A percentile compares a stretch with the other conserved stretches of the same genome.
Evolutionary conservation across 331 rosid genomes (phyloP).

Genomic region (Pyracantha coccinea): DNA sequence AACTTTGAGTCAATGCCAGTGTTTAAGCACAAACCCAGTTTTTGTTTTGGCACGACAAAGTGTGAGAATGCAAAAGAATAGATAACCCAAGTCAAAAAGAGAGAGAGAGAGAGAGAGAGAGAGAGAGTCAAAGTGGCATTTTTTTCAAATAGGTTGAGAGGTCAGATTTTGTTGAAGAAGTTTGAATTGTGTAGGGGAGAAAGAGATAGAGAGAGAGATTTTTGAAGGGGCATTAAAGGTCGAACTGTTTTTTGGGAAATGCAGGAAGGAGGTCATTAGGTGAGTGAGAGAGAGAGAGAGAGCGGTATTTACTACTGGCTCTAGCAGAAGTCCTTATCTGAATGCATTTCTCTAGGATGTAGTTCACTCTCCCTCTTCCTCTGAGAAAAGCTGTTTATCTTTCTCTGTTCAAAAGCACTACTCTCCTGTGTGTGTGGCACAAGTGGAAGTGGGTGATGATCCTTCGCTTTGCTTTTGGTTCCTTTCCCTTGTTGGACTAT

Average conservation of each 20-base stretch:
- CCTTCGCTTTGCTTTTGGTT: conserved; percentile 14
- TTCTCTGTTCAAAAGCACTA: conserved; percentile 16
- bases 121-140: conserved; percentile 27
- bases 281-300: conserved; percentile 8
- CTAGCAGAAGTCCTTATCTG: conserved; percentile 70
- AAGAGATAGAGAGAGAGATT: neutral
- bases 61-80: conserved; percentile 19
- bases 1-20: conserved; percentile 34
- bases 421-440: conserved; percentile 9
- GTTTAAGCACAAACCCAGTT: conserved; percentile 23
- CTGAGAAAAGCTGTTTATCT: conserved; percentile 16
- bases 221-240: conserved; percentile 19
- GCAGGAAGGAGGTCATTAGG: conserved; percentile 28
- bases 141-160: conserved; percentile 15
- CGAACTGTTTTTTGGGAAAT: conserved; percentile 43
- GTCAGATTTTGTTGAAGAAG: neutral
- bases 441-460: conserved; percentile 31
- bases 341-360: conserved; percentile 44
- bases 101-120: neutral
- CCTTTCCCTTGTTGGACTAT: conserved; percentile 7
- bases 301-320: conserved; percentile 35
- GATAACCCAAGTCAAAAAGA: neutral
- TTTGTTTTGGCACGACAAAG: conserved; percentile 11
- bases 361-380: conserved; percentile 21
- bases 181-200: neutral